These are phyloP conservation scores for Sclerotiophoma versabilis DNA, from an alignment of 2,329 filamentous ascomycete genomes.

Conservation along the genomic window DNA sequence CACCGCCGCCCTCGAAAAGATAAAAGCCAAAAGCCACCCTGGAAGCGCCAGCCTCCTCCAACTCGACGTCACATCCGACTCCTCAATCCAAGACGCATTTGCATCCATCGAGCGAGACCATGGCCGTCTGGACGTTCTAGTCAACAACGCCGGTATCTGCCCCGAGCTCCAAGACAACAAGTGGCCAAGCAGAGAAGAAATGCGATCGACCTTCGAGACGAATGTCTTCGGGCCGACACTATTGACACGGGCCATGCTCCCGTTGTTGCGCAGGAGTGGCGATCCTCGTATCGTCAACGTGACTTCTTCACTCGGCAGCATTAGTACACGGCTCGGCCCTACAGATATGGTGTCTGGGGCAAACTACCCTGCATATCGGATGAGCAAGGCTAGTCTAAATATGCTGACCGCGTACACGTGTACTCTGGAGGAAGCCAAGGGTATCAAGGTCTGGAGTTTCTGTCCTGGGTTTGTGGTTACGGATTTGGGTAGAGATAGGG, in stretches of 20 bases:
- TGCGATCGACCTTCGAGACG: background rate
- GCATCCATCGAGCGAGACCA: slow-evolving; percentile 37
- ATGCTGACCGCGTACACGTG: slow-evolving; percentile 42
- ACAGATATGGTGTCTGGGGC: slow-evolving; percentile 6
- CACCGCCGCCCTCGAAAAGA: slow-evolving; percentile 34
- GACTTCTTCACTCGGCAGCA: background rate
- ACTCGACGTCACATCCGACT: slow-evolving; percentile 45
- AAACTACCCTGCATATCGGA: slow-evolving; percentile 6
- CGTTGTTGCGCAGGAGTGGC: background rate
- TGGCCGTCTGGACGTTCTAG: slow-evolving; percentile 71
- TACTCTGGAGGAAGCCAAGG: slow-evolving; percentile 44
- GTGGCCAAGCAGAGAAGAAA: slow-evolving; percentile 1
- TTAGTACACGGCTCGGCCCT: background rate
- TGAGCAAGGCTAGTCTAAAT: slow-evolving; percentile 41
- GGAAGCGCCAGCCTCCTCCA: slow-evolving; percentile 42
- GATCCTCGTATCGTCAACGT: background rate
- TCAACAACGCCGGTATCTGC: slow-evolving; percentile 81
- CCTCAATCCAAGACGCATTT: slow-evolving; percentile 42
- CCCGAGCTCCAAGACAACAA: background rate
- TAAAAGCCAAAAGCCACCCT: slow-evolving; percentile 34
- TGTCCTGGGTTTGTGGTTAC: slow-evolving; percentile 43
- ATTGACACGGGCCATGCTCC: slow-evolving; percentile 10
- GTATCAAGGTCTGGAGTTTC: slow-evolving; percentile 36
- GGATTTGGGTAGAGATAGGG: slow-evolving; percentile 30
- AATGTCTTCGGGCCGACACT: slow-evolving; percentile 1